A percentile compares a stretch with the other conserved stretches of the same genome.
Conservation (phyloP, 2,329 filamentous ascomycete genomes). For the Aspergillus uvarum region DNA sequence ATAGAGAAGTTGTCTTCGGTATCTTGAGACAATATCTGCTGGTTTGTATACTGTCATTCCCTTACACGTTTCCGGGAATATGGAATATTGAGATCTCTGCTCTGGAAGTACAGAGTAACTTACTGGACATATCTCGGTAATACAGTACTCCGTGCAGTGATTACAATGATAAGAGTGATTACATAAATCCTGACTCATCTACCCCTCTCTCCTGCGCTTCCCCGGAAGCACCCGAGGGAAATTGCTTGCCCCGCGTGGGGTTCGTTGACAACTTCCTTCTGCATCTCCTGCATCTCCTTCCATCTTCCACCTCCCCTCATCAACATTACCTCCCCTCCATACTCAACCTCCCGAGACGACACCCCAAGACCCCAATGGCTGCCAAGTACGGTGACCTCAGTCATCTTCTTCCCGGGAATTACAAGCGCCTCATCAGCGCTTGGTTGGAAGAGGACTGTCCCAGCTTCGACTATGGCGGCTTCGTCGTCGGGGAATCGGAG, state of each 20-base stretch:
- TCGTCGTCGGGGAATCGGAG: constrained; percentile 72
- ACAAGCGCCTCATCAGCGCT: constrained; percentile 73
- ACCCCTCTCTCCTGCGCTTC: no score
- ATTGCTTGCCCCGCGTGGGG: constrained; percentile 3
- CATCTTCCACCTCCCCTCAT: neutral
- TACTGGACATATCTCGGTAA: no score
- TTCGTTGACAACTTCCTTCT: neutral
- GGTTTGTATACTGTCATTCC: no score
- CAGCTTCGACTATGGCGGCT: constrained; percentile 94
- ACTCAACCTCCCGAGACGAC: neutral
- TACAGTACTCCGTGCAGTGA: no score
- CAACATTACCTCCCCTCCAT: neutral
- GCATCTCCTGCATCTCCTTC: neutral
- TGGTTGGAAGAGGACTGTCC: constrained; percentile 98
- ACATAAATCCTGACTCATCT: neutral
- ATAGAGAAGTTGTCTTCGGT: neutral
- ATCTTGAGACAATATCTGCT: neutral
- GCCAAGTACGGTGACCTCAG: constrained; percentile 59
- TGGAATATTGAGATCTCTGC: no score
- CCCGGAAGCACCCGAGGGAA: constrained; percentile 1
- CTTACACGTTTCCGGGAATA: no score
- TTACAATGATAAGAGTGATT: no score
- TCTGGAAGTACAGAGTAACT: no score
- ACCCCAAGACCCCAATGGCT: constrained; percentile 48
- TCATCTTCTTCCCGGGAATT: constrained; percentile 79